A percentile compares a stretch with the other conserved stretches of the same genome.
Evolutionary conservation across 495 filamentous ascomycete species (phyloP).

Genomic region (Aspergillus coremiiformis): DNA sequence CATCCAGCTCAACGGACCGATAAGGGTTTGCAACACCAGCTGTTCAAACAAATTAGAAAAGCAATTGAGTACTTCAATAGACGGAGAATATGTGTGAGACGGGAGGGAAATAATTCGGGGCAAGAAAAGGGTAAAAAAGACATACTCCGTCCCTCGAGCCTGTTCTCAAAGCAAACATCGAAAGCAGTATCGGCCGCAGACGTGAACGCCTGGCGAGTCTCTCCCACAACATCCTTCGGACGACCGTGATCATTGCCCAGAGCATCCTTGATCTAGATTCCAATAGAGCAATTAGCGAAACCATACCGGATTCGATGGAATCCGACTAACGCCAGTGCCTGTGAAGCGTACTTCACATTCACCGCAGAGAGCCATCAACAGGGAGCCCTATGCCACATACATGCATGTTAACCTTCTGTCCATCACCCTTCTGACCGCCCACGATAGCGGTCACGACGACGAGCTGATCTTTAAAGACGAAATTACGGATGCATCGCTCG

Average conservation of each 20-base stretch:
- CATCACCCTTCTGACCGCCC: slow-evolving; percentile 79
- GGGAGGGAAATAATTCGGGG: neutral
- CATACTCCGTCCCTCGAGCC: slow-evolving; percentile 57
- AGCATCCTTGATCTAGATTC: slow-evolving; percentile 76
- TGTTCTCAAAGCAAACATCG: slow-evolving; percentile 95
- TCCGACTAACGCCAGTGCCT: neutral
- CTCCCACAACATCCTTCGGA: slow-evolving; percentile 84
- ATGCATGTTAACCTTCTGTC: slow-evolving; percentile 90
- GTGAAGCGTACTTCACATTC: neutral
- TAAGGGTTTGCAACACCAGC: slow-evolving; percentile 46
- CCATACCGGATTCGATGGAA: neutral
- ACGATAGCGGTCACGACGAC: slow-evolving; percentile 97
- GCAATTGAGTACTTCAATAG: neutral
- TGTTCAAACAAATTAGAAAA: slow-evolving; percentile 9
- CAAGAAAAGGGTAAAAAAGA: slow-evolving; percentile 1
- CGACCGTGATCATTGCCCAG: slow-evolving; percentile 91
- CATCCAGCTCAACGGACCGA: slow-evolving; percentile 87
- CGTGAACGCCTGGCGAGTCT: slow-evolving; percentile 90
- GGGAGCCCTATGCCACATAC: slow-evolving; percentile 45
- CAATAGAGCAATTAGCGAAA: slow-evolving; percentile 5
- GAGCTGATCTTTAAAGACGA: slow-evolving; percentile 84
- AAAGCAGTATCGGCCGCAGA: slow-evolving; percentile 91
- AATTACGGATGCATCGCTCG: slow-evolving; percentile 93
- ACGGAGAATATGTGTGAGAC: neutral
- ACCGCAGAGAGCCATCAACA: neutral